Conservation (phyloP, 192 early-diverging fungal species). For the Umbelopsis sp. region DNA sequence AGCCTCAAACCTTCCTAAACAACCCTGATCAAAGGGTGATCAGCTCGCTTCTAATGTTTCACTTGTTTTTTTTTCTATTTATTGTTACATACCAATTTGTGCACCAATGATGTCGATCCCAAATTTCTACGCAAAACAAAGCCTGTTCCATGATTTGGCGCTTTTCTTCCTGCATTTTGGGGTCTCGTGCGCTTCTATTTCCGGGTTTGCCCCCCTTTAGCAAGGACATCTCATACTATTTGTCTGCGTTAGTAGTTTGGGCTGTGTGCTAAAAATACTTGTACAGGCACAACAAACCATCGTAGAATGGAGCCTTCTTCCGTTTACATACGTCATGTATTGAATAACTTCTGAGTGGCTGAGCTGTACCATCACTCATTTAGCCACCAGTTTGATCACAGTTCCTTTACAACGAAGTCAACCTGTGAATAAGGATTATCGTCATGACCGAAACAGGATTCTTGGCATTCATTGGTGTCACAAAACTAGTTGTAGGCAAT, state of each 20-base stretch:
- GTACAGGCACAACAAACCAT: too few relatives aligned
- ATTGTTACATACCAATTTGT: background rate
- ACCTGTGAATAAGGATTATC: too few relatives aligned
- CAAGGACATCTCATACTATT: background rate
- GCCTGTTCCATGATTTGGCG: background rate
- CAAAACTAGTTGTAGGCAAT: too few relatives aligned
- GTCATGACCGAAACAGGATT: too few relatives aligned
- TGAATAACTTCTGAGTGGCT: too few relatives aligned
- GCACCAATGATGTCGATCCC: conserved; percentile 4
- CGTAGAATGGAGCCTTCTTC: too few relatives aligned
- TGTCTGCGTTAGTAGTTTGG: background rate
- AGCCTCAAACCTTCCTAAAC: background rate
- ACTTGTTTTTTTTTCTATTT: background rate
- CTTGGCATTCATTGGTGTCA: too few relatives aligned
- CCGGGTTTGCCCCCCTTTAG: background rate
- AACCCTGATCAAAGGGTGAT: background rate
- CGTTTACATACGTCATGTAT: background rate
- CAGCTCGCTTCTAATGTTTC: background rate
- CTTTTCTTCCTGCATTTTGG: background rate
- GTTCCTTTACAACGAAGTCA: too few relatives aligned
- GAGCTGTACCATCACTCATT: too few relatives aligned
- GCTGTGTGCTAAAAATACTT: background rate
- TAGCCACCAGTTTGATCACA: too few relatives aligned
- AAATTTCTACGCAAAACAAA: too few relatives aligned
- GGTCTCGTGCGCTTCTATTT: background rate